Base-by-base conservation (phyloP, 2,329 filamentous ascomycete species). In the Celoporthe dispersa region DNA sequence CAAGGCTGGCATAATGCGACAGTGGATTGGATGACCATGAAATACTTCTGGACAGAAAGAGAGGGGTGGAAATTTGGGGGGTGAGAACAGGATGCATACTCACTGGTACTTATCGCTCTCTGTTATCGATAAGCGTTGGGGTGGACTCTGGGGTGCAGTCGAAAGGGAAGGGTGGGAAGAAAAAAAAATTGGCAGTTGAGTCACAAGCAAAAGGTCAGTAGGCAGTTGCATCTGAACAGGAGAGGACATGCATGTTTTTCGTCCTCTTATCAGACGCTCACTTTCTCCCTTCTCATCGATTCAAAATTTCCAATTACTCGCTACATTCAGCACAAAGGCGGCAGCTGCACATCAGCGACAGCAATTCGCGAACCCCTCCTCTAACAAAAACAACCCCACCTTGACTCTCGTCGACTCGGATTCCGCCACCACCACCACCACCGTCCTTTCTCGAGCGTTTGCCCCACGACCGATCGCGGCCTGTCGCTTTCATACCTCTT, bases 181-280 rank as follows among this genome's bases (percentile, higher is more conserved):
- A 61, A n/a, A 64, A 70, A 68, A 70, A 59, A 41, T 66, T 63
- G 39, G 41, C 61, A 33, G n/a, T 68, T 70, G 70, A 72, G 70
- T 72, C 68, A 72, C 70, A 22, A 33, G 35, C 28, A 48, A 33
- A 12, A 66, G 25, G 44, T 25, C 31, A 39, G 12, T 22, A 57
- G 33, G 19, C 57, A 57, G 5, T 7, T 57, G 64, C 64, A 53
- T 64, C 16, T 19, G 53, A 59, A 25, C 66, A 64, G n/a, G 25
- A 64, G 57, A 68, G 66, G 70, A 66, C 41, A 72, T 72, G 70
- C 61, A 72, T 59, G 62, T 66, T 63, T 64, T 72, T 9, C 55
- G 65, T 61, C 57, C 68, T 44, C 39, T 72, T 2, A n/a, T 53
- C 57, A 22, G 59, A 68, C 66, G 66, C 39, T 51, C 66, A 22